Conservation (phyloP, 108 stramenopile species). For the Tribonema minus region DNA sequence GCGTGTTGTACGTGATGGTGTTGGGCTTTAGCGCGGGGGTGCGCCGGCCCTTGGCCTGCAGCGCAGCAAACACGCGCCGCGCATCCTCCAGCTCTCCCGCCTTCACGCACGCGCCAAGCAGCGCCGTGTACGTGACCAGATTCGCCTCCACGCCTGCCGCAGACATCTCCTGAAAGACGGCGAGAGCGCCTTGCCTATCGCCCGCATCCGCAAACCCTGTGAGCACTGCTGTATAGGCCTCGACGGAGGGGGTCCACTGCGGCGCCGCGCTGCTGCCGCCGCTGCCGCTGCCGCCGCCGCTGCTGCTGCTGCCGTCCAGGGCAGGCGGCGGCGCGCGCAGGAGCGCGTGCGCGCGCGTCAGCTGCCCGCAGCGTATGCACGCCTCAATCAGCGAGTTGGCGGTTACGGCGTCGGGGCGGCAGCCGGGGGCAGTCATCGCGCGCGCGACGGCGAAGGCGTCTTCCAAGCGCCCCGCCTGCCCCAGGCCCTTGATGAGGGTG, state of each 20-base stretch:
- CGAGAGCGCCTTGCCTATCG: slow-evolving; percentile 21
- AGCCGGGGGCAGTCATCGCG: neutral
- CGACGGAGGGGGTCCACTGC: neutral
- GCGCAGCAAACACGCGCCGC: slow-evolving; percentile 10
- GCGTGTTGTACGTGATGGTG: slow-evolving; percentile 27
- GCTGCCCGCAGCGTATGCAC: slow-evolving; percentile 20
- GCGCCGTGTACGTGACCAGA: slow-evolving; percentile 30
- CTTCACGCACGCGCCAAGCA: slow-evolving; percentile 16
- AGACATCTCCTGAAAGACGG: slow-evolving; percentile 24
- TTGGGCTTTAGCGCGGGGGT: slow-evolving; percentile 10
- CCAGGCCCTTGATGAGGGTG: slow-evolving; percentile 36
- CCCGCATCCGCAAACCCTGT: slow-evolving; percentile 26
- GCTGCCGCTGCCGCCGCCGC: neutral
- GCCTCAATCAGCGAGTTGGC: slow-evolving; percentile 33
- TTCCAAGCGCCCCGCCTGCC: slow-evolving; percentile 7
- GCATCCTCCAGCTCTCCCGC: slow-evolving; percentile 19
- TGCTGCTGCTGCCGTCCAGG: neutral
- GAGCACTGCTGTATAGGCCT: slow-evolving; percentile 33
- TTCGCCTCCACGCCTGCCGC: slow-evolving; percentile 27
- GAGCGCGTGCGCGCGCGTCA: slow-evolving; percentile 16
- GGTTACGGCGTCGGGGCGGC: slow-evolving; percentile 9
- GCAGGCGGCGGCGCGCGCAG: slow-evolving; percentile 1
- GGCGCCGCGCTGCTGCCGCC: neutral
- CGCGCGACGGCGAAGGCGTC: slow-evolving; percentile 18
- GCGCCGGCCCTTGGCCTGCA: slow-evolving; percentile 4